Evolutionary conservation across 768 basidiomycete genomes (phyloP).

Genomic region (Trametes sanguinea): DNA sequence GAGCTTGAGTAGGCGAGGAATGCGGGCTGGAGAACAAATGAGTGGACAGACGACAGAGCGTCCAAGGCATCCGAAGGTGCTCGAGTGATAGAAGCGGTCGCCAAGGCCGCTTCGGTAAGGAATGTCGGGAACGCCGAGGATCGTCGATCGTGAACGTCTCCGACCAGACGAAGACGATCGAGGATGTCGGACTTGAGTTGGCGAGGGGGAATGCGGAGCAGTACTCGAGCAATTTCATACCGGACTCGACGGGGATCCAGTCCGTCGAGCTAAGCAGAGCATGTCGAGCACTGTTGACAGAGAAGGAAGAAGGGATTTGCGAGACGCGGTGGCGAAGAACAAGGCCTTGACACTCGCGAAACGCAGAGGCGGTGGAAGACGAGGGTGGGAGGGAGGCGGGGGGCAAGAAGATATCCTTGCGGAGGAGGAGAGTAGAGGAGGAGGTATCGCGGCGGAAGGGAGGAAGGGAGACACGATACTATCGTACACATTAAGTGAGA

Average conservation of each 20-base stretch:
- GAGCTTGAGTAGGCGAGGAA: too few species aligned
- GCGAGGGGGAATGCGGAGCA: neutral
- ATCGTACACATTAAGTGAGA: too few species aligned
- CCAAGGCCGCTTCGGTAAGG: neutral
- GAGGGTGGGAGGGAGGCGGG: too few species aligned
- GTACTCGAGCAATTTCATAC: neutral
- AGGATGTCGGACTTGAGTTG: neutral
- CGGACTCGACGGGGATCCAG: neutral
- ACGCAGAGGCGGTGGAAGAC: too few species aligned
- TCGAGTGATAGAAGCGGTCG: neutral
- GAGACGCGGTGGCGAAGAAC: neutral
- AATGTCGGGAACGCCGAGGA: neutral
- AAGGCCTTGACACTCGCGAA: neutral
- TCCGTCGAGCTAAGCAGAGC: neutral
- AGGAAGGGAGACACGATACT: too few species aligned
- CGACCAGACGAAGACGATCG: constrained; percentile 4
- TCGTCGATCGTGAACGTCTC: constrained; percentile 1
- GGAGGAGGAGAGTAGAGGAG: too few species aligned
- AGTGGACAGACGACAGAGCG: too few species aligned
- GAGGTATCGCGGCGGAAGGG: too few species aligned
- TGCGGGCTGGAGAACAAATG: too few species aligned
- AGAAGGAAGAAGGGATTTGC: neutral
- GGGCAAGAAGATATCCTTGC: too few species aligned
- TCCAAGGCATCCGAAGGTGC: neutral
- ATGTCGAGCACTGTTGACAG: neutral